phyloP scores from a whole-genome alignment of 1,284 basidiomycete species.

The Ceratobasidium sp. region DNA sequence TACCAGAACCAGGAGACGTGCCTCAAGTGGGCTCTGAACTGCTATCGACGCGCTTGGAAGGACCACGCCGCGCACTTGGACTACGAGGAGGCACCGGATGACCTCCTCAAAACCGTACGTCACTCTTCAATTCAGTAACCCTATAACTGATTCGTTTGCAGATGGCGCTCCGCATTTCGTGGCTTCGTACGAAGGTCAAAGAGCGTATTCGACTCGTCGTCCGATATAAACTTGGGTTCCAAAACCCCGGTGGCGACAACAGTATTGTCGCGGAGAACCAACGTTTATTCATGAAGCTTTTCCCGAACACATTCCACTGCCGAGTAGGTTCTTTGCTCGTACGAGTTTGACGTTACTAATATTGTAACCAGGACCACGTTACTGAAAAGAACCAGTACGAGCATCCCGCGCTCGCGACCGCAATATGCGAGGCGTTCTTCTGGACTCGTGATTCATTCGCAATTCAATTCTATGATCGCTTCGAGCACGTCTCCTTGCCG shows the following conservation, averaged over 20 bases:
- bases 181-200: not conserved
- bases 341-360: not conserved
- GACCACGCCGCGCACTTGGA: not conserved
- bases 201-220: not conserved
- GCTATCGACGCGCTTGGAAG: not conserved
- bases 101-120: not conserved
- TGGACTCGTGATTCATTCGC: not conserved
- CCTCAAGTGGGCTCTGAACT: not conserved
- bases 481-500: not conserved
- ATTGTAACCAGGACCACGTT: not conserved
- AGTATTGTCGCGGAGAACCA: not conserved
- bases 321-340: not conserved
- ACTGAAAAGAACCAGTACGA: not conserved
- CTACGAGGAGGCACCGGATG: not conserved
- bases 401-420: not conserved
- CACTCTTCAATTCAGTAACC: not conserved
- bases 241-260: not conserved
- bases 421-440: not conserved
- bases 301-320: slow-evolving; percentile 9
- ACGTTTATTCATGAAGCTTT: not conserved
- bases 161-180: not conserved
- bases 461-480: not conserved
- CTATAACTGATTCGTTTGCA: not conserved
- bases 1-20: not conserved
- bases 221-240: not conserved